Base-by-base conservation (phyloP, 202 grass and related monocot species). In the Hordeum pubiflorum region DNA sequence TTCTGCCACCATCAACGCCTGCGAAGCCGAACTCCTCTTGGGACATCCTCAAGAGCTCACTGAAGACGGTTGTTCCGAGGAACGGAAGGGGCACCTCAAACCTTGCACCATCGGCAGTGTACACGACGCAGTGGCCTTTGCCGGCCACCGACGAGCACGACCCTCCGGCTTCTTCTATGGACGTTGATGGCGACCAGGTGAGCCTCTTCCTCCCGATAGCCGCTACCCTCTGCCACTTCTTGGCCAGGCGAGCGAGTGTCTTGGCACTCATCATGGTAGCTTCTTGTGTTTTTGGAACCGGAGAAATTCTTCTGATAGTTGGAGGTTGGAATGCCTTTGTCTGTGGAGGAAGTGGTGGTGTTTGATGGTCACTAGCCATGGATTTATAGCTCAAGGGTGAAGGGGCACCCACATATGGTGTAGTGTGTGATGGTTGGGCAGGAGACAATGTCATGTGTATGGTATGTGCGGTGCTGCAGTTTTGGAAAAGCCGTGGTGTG, bases 141-240 rank as follows among this genome's bases (percentile, higher is more conserved):
- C 40, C 3, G 4, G 66, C 38, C 41, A 31, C 24, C 0, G 24
- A 3, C 41, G 24, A 29, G 21, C 3, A 26, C 1, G 13, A 6
- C 40, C 8, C 41, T 72, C 44, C 2, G 4, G 14, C 10, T 50
- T 50, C 23, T 31, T 48, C 24, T 1, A 0, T 2, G 13, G 0
- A 29, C 0, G 7, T 50, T 0, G 69, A 18, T 61, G 39, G 24
- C 6, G 21, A 68, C 64, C 36, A 17, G 67, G 39, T 75, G 22
- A 91, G 69, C 29, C 82, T 67, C 57, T 82, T 91, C 78, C 78
- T 68, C 0, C 66, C 32, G 0, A 74, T 12, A 15, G 37, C 67
- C 0, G 74, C 86, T 48, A 90, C 26, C 69, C 69, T 80, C n/a
- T 90, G 83, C 90, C 87, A 92, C 59, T 91, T 89, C 58, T 63